phyloP scores from a whole-genome alignment of 2,329 filamentous ascomycete species.

The Akanthomyces lecanii region DNA sequence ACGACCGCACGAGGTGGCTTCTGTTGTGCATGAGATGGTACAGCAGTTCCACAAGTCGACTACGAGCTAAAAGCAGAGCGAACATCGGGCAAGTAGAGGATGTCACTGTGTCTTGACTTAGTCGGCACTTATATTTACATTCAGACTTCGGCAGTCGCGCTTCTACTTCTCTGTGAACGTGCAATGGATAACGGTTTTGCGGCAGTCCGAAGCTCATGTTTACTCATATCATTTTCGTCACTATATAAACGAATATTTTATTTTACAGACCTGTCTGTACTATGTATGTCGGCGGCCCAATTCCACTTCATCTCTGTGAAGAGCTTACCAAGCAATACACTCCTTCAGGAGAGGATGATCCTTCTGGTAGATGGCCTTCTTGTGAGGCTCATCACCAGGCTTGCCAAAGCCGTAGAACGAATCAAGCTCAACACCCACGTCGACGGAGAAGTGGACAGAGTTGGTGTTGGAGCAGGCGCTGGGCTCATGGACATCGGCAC shows the following conservation, averaged over 20 bases:
- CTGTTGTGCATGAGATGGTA: neutral
- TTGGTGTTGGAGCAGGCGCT: slow-evolving; percentile 14
- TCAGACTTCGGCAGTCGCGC: too few species aligned
- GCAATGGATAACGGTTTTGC: neutral
- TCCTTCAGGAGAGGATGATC: slow-evolving; percentile 15
- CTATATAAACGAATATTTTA: neutral
- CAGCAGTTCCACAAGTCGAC: neutral
- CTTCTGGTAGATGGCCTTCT: slow-evolving; percentile 17
- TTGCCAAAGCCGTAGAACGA: slow-evolving; percentile 17
- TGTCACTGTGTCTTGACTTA: neutral
- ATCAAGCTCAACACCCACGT: slow-evolving; percentile 15
- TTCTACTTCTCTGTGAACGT: neutral
- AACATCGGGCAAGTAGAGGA: neutral
- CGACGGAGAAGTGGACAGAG: slow-evolving; percentile 14
- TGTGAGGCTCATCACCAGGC: slow-evolving; percentile 16
- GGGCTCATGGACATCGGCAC: slow-evolving; percentile 14
- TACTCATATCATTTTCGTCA: neutral
- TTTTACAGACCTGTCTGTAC: neutral
- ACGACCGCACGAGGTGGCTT: neutral
- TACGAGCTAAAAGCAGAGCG: neutral
- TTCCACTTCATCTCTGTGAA: neutral
- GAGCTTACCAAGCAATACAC: slow-evolving; percentile 5
- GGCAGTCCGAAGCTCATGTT: neutral
- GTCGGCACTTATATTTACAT: too few species aligned
- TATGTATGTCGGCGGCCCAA: neutral